Conservation (phyloP, 257 asterid species). For the Phtheirospermum japonicum region DNA sequence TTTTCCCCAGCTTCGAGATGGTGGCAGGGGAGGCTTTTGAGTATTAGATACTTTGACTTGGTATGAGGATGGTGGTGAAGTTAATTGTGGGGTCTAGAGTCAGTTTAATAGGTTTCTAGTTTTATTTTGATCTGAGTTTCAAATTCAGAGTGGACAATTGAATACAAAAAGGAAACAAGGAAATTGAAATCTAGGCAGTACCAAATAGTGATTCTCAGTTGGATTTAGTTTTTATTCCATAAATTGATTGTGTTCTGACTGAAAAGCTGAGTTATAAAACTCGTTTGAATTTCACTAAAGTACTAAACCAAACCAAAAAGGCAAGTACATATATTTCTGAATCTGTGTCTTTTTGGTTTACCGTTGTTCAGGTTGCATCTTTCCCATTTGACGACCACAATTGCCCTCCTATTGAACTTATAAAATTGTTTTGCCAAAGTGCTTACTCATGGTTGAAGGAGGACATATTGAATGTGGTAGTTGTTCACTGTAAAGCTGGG, state of each 20-base stretch:
- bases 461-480: conserved; percentile 92
- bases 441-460: conserved; percentile 96
- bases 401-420: conserved; percentile 92
- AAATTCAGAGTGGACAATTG: neutral
- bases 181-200: neutral
- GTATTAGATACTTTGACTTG: neutral
- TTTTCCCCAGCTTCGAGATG: neutral
- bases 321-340: conserved; percentile 12
- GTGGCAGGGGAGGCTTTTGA: neutral
- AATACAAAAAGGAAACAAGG: neutral
- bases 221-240: neutral
- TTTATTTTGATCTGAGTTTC: neutral
- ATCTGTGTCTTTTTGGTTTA: conserved; percentile 21
- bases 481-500: conserved; percentile 99
- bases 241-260: too few species aligned
- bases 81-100: neutral
- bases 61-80: neutral
- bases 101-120: neutral
- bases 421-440: conserved; percentile 85
- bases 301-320: neutral
- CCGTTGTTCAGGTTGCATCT: conserved; percentile 76
- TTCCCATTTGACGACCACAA: conserved; percentile 99
- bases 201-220: conserved; percentile 13
- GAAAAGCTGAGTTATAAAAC: neutral
- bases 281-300: conserved; percentile 1